phyloP scores from a whole-genome alignment of 2,329 filamentous ascomycete genomes.

The Bipolaris gigantea region DNA sequence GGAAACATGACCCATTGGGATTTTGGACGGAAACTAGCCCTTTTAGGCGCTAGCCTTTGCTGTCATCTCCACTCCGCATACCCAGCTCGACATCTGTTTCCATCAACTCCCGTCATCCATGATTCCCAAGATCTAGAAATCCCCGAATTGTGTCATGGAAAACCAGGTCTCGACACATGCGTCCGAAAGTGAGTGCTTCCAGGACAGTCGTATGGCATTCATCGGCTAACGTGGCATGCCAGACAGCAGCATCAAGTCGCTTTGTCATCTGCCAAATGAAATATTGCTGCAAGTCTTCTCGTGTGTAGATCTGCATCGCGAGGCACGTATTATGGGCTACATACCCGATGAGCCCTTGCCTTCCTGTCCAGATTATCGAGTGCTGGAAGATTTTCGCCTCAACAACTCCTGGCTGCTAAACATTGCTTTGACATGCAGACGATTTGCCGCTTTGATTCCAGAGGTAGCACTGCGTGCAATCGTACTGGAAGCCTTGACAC shows the following conservation, averaged over 20 bases:
- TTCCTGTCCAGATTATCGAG: slow-evolving; percentile 2
- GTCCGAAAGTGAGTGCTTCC: neutral
- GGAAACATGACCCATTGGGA: no score
- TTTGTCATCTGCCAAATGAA: slow-evolving; percentile 14
- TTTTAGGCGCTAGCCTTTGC: neutral
- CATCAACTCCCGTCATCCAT: neutral
- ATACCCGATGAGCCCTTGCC: slow-evolving; percentile 16
- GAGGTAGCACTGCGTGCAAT: slow-evolving; percentile 8
- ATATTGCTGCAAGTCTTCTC: slow-evolving; percentile 17
- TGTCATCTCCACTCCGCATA: neutral
- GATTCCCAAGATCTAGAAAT: no score
- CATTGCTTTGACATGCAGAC: slow-evolving; percentile 17
- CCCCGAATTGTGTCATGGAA: neutral
- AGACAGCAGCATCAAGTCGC: neutral
- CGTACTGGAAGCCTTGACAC: slow-evolving; percentile 2
- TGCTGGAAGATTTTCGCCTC: slow-evolving; percentile 11
- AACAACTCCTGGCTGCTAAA: slow-evolving; percentile 3
- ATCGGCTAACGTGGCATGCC: neutral
- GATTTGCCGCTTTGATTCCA: slow-evolving; percentile 12
- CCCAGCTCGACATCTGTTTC: neutral
- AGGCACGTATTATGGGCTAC: slow-evolving; percentile 15
- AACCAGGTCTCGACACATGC: neutral
- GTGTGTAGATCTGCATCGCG: slow-evolving; percentile 9
- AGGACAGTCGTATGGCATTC: neutral
- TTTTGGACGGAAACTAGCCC: neutral